Evolutionary conservation across 2,329 filamentous ascomycete species (phyloP).

Genomic region (Cladosporium sp.): DNA sequence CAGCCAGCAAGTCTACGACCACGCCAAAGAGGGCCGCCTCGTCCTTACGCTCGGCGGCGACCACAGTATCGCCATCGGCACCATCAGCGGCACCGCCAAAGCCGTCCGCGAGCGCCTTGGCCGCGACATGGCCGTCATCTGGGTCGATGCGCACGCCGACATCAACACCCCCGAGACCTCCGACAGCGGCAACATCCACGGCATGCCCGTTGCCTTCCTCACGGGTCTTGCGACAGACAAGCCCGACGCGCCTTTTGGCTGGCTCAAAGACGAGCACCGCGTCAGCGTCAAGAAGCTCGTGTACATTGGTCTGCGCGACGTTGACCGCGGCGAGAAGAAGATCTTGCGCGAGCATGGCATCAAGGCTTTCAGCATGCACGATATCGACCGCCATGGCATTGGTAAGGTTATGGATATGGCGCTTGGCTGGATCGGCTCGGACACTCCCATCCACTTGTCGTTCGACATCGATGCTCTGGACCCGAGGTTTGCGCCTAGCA

Average conservation of each 20-base stretch:
- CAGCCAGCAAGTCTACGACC: slow-evolving; percentile 78
- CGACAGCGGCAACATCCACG: slow-evolving; percentile 89
- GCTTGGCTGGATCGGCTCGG: slow-evolving; percentile 87
- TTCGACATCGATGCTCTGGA: slow-evolving; percentile 97
- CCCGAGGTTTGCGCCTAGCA: slow-evolving; percentile 93
- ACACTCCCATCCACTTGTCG: slow-evolving; percentile 93
- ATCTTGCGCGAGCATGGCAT: slow-evolving; percentile 84
- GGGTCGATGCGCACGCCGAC: slow-evolving; percentile 97
- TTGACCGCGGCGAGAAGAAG: slow-evolving; percentile 90
- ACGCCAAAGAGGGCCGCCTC: slow-evolving; percentile 77
- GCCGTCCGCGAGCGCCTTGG: slow-evolving; percentile 78
- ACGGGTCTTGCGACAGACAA: slow-evolving; percentile 72
- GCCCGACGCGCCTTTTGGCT: slow-evolving; percentile 78
- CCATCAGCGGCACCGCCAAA: slow-evolving; percentile 79
- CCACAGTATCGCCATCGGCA: slow-evolving; percentile 94
- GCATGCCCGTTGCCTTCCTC: slow-evolving; percentile 93
- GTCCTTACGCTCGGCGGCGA: slow-evolving; percentile 93
- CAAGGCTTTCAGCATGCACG: slow-evolving; percentile 97
- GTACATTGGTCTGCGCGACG: slow-evolving; percentile 92
- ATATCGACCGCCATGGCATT: slow-evolving; percentile 91
- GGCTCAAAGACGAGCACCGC: slow-evolving; percentile 70
- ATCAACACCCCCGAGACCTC: slow-evolving; percentile 95
- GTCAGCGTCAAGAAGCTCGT: slow-evolving; percentile 80
- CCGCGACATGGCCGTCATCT: slow-evolving; percentile 88
- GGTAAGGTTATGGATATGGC: slow-evolving; percentile 97